Evolutionary conservation across 1,139 yeast genomes (phyloP), one percentile per base, ranked within the genome.

Genomic region (Arxiozyma bovina): DNA sequence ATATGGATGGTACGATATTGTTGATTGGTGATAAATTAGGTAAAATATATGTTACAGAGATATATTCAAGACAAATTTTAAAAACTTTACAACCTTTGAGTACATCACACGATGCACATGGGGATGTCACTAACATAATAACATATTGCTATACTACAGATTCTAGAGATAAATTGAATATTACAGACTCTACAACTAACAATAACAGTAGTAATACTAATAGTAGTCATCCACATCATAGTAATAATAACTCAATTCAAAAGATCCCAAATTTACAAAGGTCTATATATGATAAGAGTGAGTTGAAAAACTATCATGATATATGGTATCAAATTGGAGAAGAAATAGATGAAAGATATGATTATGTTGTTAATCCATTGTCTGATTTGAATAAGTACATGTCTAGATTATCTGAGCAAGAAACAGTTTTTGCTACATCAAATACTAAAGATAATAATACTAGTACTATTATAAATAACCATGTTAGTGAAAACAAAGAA

Each of bases 11-110:
- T 2, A 82, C 91, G 23, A 69, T 74, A 48, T 64, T 93, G 11
- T 73, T 87, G 1, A 81, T 91, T 11, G 98, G 97, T 23, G 96
- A 88, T 66, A 70, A 76, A 0, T 66, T 67, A 21, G 98, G 98
- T 1, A 75, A 80, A 43, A 81, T 88, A 1, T 78, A 79, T 52
- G 78, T 85, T 0, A 78, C 87, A 63, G 97, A 91, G 67, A 75
- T 86, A 9, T 80, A 82, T 7, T 85, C 96, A 1, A 81, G 81
- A 63, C 98, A 93, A 72, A 83, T 87, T 22, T 74, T 83, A 27
- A 82, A 83, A 63, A 79, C 82, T 27, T 75, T 86, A 59, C 81
- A 83, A 54, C 80, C 82, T 25, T 74, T 84, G 52, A 58, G 63
- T 20, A 64, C 67, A 1, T 58, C 65, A n/a, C 63, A 61, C 40